These are phyloP conservation scores for Chamaecyparis obtusa DNA, from an alignment of 75 land plant genomes.

Conservation along the genomic window DNA sequence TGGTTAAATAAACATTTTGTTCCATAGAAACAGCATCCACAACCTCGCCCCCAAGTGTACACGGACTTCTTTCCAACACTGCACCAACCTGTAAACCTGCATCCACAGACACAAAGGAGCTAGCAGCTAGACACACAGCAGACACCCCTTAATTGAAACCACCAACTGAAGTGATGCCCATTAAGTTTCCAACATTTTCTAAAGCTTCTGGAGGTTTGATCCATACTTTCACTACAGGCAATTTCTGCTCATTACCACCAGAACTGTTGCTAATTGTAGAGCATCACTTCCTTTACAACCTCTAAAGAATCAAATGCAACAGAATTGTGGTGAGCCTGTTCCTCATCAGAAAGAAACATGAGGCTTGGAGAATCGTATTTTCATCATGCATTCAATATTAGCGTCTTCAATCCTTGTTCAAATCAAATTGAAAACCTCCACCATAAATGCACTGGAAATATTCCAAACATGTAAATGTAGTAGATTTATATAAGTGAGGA, in stretches of 20 bases:
- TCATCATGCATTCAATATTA: no score
- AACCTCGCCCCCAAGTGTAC: neutral
- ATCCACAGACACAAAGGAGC: conserved; percentile 68
- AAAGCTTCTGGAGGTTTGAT: conserved; percentile 44
- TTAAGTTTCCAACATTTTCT: conserved; percentile 30
- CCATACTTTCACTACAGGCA: conserved; percentile 41
- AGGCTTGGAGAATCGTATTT: conserved; percentile 2
- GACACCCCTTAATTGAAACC: conserved; percentile 26
- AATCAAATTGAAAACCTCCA: no score
- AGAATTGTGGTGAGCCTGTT: neutral
- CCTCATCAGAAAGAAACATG: conserved; percentile 11
- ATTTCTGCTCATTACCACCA: conserved; percentile 20
- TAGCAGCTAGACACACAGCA: conserved; percentile 11
- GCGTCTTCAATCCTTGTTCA: no score
- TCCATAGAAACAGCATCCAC: neutral
- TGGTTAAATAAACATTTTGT: neutral
- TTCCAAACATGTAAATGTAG: no score
- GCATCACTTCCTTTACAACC: conserved; percentile 16
- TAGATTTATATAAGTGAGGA: no score
- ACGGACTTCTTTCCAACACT: neutral
- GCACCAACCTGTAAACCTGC: conserved; percentile 31
- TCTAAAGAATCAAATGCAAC: conserved; percentile 6
- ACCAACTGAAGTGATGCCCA: conserved; percentile 24
- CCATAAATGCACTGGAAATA: no score
- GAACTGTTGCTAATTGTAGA: conserved; percentile 12